Percentiles rank a stretch among this genome's conserved stretches.
Conservation (phyloP, 306 rosid genomes). For the Begonia peltatifolia region DNA sequence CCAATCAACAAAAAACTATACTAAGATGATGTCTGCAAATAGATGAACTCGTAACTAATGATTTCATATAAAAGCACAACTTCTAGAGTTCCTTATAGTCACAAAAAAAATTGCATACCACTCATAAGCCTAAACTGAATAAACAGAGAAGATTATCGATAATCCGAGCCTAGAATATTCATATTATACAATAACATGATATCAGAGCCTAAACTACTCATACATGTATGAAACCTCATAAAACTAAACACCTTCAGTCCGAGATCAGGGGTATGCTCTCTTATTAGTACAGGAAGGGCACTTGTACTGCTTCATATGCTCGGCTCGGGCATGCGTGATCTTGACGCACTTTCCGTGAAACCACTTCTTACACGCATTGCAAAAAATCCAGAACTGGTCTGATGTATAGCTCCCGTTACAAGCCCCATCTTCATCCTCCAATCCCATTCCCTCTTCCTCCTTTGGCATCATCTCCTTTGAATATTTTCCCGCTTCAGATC, state of each 20-base stretch:
- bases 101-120: no score
- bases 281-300: conserved; percentile 61
- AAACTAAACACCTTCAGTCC: conserved; percentile 4
- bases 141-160: no score
- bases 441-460: conserved; percentile 31
- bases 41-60: no score
- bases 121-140: no score
- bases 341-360: conserved; percentile 54
- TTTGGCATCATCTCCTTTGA: conserved; percentile 8
- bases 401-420: conserved; percentile 37
- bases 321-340: conserved; percentile 51
- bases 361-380: conserved; percentile 48
- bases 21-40: no score
- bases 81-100: no score
- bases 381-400: conserved; percentile 56
- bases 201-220: conserved; percentile 10
- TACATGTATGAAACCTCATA: conserved; percentile 1
- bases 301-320: conserved; percentile 55
- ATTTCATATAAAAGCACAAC: no score
- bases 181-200: conserved; percentile 2
- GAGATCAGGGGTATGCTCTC: conserved; percentile 41
- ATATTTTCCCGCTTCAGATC: conserved; percentile 12
- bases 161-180: no score
- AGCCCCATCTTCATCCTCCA: conserved; percentile 5
- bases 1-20: no score